Evolutionary conservation across 768 basidiomycete species (phyloP).

Genomic region (Trametes meyenii): DNA sequence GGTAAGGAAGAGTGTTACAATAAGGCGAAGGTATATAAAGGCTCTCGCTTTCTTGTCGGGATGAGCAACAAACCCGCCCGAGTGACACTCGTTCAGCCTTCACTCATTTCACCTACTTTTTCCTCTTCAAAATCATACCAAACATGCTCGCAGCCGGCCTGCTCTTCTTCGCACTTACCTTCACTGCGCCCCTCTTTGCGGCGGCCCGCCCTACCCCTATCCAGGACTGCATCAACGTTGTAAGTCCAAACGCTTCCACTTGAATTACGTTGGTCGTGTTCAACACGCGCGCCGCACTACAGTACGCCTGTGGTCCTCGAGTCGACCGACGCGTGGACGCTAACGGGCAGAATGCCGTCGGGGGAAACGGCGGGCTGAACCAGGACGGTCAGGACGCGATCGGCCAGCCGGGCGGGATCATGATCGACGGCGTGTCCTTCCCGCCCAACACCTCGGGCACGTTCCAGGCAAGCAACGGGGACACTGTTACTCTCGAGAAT

Average conservation of each 20-base stretch:
- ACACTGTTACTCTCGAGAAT: constrained; percentile 1
- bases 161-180: constrained; percentile 4
- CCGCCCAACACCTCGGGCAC: constrained; percentile 1
- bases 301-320: background rate
- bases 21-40: background rate
- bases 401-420: constrained; percentile 4
- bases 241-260: background rate
- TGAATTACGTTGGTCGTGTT: background rate
- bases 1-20: background rate
- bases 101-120: background rate
- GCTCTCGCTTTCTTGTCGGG: background rate
- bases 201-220: background rate
- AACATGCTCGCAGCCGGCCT: constrained; percentile 17
- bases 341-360: background rate
- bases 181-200: constrained; percentile 1
- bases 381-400: background rate
- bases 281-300: background rate
- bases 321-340: background rate
- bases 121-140: background rate
- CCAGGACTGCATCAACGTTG: background rate
- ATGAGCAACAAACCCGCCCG: background rate
- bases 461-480: background rate
- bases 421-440: constrained; percentile 1
- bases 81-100: background rate
- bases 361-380: background rate